Evolutionary conservation across 495 filamentous ascomycete genomes (phyloP).

Genomic region (Aspergillus conjunctus): DNA sequence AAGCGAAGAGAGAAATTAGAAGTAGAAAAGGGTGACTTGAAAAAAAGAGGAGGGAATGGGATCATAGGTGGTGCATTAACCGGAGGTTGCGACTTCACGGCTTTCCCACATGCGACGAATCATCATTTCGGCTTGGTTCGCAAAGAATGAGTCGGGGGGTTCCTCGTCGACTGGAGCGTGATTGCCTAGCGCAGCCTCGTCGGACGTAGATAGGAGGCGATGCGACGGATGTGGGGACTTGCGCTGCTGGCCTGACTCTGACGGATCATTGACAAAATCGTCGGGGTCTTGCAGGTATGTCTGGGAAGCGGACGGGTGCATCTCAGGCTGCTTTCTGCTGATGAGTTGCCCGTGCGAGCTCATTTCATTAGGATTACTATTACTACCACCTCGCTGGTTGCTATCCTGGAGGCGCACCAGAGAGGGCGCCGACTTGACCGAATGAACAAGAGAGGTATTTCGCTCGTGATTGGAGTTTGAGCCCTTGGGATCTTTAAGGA

Average conservation of each 20-base stretch:
- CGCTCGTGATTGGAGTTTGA: constrained; percentile 19
- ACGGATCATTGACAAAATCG: constrained; percentile 34
- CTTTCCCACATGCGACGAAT: constrained; percentile 53
- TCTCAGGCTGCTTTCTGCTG: constrained; percentile 23
- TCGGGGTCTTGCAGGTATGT: constrained; percentile 37
- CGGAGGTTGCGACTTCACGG: constrained; percentile 45
- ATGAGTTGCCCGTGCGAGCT: constrained; percentile 31
- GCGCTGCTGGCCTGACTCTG: constrained; percentile 26
- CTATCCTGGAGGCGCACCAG: constrained; percentile 35
- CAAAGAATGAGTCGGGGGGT: constrained; percentile 24
- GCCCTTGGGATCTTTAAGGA: constrained; percentile 31
- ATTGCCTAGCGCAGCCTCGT: constrained; percentile 32
- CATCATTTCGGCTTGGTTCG: constrained; percentile 44
- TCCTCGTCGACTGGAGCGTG: constrained; percentile 29
- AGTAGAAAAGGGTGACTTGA: constrained; percentile 4
- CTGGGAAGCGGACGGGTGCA: constrained; percentile 34
- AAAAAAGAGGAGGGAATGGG: constrained; percentile 5
- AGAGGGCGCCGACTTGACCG: constrained; percentile 45
- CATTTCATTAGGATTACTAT: constrained; percentile 20
- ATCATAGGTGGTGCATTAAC: constrained; percentile 25
- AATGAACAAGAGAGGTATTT: constrained; percentile 34
- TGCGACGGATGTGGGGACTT: constrained; percentile 42
- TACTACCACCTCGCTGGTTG: constrained; percentile 21
- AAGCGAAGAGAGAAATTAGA: constrained; percentile 6
- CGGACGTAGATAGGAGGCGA: constrained; percentile 46